These are phyloP conservation scores for Clitoria ternatea DNA, from an alignment of 306 rosid species.

Conservation along the genomic window DNA sequence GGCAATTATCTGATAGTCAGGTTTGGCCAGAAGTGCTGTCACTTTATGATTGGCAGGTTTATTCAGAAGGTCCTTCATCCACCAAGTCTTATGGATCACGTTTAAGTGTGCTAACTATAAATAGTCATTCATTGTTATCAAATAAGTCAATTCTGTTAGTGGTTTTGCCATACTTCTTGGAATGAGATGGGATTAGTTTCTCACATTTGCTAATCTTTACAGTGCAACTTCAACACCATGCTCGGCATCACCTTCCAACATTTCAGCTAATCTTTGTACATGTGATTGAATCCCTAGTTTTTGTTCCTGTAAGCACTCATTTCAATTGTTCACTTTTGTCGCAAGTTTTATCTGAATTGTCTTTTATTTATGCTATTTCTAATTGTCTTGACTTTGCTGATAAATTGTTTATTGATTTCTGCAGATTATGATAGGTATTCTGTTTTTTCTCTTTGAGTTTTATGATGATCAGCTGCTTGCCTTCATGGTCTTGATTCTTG, in stretches of 20 bases:
- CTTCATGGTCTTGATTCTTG: no score
- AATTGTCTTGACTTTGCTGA: no score
- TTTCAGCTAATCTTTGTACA: constrained; percentile 94
- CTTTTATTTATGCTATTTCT: no score
- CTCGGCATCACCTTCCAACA: constrained; percentile 90
- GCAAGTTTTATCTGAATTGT: no score
- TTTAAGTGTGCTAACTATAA: constrained; percentile 7
- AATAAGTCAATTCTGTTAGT: constrained; percentile 1
- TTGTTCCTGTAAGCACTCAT: no score
- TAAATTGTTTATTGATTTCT: no score
- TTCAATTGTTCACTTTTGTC: no score
- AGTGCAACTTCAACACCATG: constrained; percentile 99
- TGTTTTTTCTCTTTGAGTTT: no score
- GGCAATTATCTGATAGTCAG: constrained; percentile 3
- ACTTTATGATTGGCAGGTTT: constrained; percentile 5
- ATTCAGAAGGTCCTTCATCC: background rate
- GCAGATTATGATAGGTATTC: no score
- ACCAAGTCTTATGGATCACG: constrained; percentile 16
- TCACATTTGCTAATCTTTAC: constrained; percentile 39
- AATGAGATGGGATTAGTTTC: constrained; percentile 7
- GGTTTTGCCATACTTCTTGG: constrained; percentile 13
- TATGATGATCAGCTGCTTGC: no score
- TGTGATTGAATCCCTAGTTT: constrained; percentile 87
- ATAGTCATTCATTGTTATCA: constrained; percentile 12
- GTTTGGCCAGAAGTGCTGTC: background rate